Base-by-base conservation (phyloP, 2,329 filamentous ascomycete genomes). In the Pseudocercospora macadamiae region DNA sequence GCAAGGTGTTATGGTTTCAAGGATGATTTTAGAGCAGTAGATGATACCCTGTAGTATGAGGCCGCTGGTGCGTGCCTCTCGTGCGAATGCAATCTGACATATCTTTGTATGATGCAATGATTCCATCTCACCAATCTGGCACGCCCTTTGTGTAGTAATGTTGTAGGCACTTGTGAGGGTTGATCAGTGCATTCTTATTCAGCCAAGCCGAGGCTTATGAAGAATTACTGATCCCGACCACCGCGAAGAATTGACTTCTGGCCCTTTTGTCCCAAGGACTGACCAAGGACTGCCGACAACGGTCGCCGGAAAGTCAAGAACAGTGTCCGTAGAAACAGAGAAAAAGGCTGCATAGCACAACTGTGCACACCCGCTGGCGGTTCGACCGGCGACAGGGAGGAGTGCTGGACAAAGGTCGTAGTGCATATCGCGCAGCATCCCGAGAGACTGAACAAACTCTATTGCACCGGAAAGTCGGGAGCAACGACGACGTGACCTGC, bases 361-460 rank as follows among this genome's bases (percentile, higher is more conserved):
- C 23, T 47, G n/a, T 47, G 42, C 42, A 23, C 42, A 26, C 23
- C 26, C 21, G 21, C n/a, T 47, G 26, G 42, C 42, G 42, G 42
- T 47, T 47, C 42, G 42, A 14, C 42, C 42, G 42, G 42, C 19
- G 42, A 47, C 42, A 14, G 23, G 42, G 23, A 14, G 21, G 23
- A 21, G 16, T 26, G 6, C 10, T 14, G 18, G 42, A 9, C 42
- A 47, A 47, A 47, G 26, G 3, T 28, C 42, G 42, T 16, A 3
- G 42, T 47, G 42, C 39, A 25, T 25, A 19, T 45, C n/a, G 42
- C 23, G 42, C 42, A 21, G 21, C 42, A 23, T 21, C n/a, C 42
- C 42, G 42, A 45, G 42, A 25, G 42, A 23, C 21, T 45, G 21
- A 45, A 28, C 42, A 47, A 47, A 47, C 42, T 47, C 42, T 47